Evolutionary conservation across 495 filamentous ascomycete species (phyloP).

Genomic region (Wilcoxina mikolae): DNA sequence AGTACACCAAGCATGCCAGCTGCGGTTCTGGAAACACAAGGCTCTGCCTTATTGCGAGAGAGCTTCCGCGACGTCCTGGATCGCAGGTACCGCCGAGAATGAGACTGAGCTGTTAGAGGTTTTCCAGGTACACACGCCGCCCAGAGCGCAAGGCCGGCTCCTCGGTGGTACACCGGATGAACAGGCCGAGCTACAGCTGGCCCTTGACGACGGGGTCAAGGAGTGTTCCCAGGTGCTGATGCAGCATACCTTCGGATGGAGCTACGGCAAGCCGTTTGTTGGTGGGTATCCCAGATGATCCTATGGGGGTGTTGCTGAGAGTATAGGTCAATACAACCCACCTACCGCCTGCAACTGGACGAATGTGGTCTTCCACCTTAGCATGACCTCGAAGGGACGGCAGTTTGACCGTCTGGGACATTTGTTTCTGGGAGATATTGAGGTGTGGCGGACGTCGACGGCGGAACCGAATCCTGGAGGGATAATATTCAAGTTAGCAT

Average conservation of each 20-base stretch:
- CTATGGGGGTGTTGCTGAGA: not conserved
- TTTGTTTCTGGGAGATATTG: constrained; percentile 67
- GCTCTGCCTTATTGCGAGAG: not conserved
- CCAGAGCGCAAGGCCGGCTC: constrained; percentile 22
- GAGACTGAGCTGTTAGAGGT: constrained; percentile 37
- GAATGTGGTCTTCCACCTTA: constrained; percentile 66
- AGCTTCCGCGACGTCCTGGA: not conserved
- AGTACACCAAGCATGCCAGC: not conserved
- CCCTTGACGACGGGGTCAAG: constrained; percentile 19
- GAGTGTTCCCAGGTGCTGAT: constrained; percentile 48
- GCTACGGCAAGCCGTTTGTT: constrained; percentile 66
- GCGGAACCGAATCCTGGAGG: constrained; percentile 61
- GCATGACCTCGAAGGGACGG: constrained; percentile 53
- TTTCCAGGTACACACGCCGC: constrained; percentile 55
- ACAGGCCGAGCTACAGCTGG: not conserved
- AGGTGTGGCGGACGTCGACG: constrained; percentile 76
- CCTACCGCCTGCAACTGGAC: constrained; percentile 56
- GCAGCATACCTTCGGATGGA: constrained; percentile 57
- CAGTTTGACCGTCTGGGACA: constrained; percentile 71
- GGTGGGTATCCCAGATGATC: constrained; percentile 33
- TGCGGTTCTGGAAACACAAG: constrained; percentile 2
- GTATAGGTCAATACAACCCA: constrained; percentile 51
- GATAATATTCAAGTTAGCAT: constrained; percentile 37
- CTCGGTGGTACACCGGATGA: constrained; percentile 7
- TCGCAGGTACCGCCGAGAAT: not conserved